phyloP scores from a whole-genome alignment of 108 stramenopile genomes.

The Stephanodiscus minutulus region DNA sequence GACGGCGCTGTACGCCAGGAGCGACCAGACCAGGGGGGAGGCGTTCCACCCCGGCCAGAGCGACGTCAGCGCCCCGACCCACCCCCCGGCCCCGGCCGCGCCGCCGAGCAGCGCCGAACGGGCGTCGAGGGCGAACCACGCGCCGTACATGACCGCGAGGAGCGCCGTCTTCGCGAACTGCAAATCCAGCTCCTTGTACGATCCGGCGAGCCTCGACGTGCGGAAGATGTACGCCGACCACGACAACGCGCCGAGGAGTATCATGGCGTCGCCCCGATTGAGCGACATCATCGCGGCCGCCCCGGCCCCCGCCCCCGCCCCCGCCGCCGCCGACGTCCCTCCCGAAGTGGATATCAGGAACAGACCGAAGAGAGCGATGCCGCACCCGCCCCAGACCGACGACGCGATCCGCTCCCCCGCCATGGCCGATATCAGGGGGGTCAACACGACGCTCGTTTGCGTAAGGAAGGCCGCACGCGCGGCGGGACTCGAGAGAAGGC shows the following conservation, averaged over 20 bases:
- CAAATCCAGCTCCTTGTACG: constrained; percentile 52
- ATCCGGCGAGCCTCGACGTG: constrained; percentile 46
- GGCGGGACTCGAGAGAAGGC: constrained; percentile 53
- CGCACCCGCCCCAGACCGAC: constrained; percentile 58
- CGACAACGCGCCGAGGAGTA: constrained; percentile 62
- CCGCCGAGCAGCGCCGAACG: constrained; percentile 22
- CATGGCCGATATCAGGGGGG: constrained; percentile 62
- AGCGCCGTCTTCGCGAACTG: constrained; percentile 60
- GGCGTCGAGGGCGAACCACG: constrained; percentile 48
- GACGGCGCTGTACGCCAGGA: constrained; percentile 56
- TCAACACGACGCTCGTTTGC: constrained; percentile 68
- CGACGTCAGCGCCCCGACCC: constrained; percentile 18
- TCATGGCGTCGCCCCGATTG: constrained; percentile 55
- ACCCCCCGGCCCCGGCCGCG: constrained; percentile 16
- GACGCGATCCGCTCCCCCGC: constrained; percentile 50
- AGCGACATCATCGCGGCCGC: constrained; percentile 15
- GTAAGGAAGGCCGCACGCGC: constrained; percentile 70
- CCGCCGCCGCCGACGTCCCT: constrained; percentile 12
- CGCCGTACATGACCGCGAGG: constrained; percentile 57
- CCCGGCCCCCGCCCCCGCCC: constrained; percentile 10
- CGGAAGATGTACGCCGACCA: constrained; percentile 73
- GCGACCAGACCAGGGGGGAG: constrained; percentile 46
- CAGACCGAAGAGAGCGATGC: constrained; percentile 52
- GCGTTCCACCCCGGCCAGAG: constrained; percentile 55
- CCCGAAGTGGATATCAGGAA: constrained; percentile 48